Base-by-base conservation (phyloP, 2,329 filamentous ascomycete genomes). In the Aspergillus sp. region DNA sequence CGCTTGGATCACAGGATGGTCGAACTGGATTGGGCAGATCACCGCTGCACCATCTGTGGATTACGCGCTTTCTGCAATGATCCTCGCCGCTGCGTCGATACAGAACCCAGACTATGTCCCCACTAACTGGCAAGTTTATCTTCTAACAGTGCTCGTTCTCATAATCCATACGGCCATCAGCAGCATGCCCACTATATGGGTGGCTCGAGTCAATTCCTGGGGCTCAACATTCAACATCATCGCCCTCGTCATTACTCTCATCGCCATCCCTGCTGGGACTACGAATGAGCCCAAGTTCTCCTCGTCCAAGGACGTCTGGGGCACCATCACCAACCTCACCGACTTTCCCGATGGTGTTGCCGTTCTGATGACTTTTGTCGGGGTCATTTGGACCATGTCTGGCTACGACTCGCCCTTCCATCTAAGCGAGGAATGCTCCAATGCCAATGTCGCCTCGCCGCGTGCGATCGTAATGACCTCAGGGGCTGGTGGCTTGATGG, bases 371-470 rank as follows among this genome's bases (percentile, higher is more conserved):
- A 86, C 83, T 21, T 92, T 91, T 71, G 83, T 90, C 47, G 83
- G 84, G 28, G 87, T 89, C 36, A 89, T 90, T 63, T 89, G 87
- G 87, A 89, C 87, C 5, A 88, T 87, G 82, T 81, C 81, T 5
- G 87, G 87, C 43, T 90, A 89, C 70, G 88, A 90, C 72, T 83
- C 83, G 0, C 85, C 88, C 0, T 91, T 91, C 72, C 89, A 91
- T 75, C 75, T 91, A n/a, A 84, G 86, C 3, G 89, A 92, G 70
- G 89, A 92, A 74, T 91, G 89, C 74, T 87, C 86, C 61, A 91
- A 91, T 66, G 89, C 89, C 28, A 87, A 85, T 65, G 76, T 91
- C 49, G 89, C 89, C 30, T 85, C 87, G 9, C 89, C 89, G 0
- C 84, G 89, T 12, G 89, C 89, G 7, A 92, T 91, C 55, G 85